Base-by-base conservation (phyloP, 768 basidiomycete species). In the Glaciozyma antarctica region DNA sequence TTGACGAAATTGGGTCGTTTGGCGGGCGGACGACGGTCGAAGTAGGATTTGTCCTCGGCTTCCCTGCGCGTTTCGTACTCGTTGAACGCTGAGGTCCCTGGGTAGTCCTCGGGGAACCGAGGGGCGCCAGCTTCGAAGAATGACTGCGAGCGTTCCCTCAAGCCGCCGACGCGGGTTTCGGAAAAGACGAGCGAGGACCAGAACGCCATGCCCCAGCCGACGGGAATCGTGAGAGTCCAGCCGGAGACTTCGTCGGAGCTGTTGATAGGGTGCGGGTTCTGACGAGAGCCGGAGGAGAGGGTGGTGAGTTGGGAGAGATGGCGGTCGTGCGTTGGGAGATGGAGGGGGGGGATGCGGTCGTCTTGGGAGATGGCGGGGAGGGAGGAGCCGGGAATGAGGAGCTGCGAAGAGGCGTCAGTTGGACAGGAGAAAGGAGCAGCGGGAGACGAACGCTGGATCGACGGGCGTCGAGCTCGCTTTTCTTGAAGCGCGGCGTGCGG, bases 191-290 rank as follows among this genome's bases (percentile, higher is more conserved):
- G 81, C 4, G 92, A 93, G 48, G 81, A 81, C 67, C 88, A 84
- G 77, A 98, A 90, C 1, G 92, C 81, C 86, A 91, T 94, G 0
- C 83, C 82, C 91, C 92, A 98, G 17, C 90, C 91, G 2, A 84
- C 80, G 5, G 94, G 94, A 41, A 94, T 75, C 54, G 95, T 79
- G 13, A 99, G 78, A 12, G 86, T 90, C 87, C 89, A 95, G 47
- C 93, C 92, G 71, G 91, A 85, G 38, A 90, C 78, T 2, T 81
- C 49, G n/a, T 28, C 21, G 28, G 59, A 24, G 9, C 47, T 28
- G 63, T 30, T 34, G 41, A 47, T 32, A 43, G 51, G 9, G 60
- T 24, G 41, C 52, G 43, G 12, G 38, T 10, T 41, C 13, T 41
- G 38, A 12, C 38, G 38, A 41, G 38, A 41, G 13, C 38, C 38